These are phyloP conservation scores for Zea luxurians DNA, from an alignment of 176 grass and related monocot species.

Conservation along the genomic window DNA sequence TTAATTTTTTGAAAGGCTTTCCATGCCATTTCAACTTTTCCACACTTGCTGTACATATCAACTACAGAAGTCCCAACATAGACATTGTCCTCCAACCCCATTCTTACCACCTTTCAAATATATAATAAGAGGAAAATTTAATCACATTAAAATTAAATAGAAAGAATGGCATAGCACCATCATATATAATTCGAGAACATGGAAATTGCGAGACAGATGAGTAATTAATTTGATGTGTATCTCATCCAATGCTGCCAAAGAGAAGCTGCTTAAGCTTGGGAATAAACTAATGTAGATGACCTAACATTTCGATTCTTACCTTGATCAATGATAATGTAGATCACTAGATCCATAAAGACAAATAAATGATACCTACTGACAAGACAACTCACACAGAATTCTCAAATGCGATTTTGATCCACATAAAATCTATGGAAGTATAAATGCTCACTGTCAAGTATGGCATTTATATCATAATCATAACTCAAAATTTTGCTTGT, in stretches of 20 bases:
- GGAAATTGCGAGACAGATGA: not conserved
- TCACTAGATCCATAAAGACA: not conserved
- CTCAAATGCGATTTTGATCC: not conserved
- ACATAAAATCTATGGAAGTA: not conserved
- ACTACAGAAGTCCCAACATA: slow-evolving; percentile 86
- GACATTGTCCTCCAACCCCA: slow-evolving; percentile 76
- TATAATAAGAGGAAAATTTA: slow-evolving; percentile 29
- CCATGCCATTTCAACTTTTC: slow-evolving; percentile 70
- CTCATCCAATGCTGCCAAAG: not conserved
- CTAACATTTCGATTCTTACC: not conserved
- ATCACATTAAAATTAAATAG: not conserved
- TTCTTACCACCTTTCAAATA: slow-evolving; percentile 62
- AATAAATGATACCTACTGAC: not conserved
- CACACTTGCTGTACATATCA: slow-evolving; percentile 96
- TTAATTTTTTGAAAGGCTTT: slow-evolving; percentile 68
- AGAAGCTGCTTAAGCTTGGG: not conserved
- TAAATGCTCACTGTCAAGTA: not conserved
- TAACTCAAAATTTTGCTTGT: not conserved
- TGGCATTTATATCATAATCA: not conserved
- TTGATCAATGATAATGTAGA: slow-evolving; percentile 7
- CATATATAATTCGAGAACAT: not conserved
- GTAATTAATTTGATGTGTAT: slow-evolving; percentile 13
- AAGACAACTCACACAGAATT: slow-evolving; percentile 15
- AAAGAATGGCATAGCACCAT: slow-evolving; percentile 10
- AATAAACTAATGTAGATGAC: slow-evolving; percentile 2